A percentile compares a stretch with the other conserved stretches of the same genome.
These are phyloP conservation scores for Aurifilum marmelostoma DNA, from an alignment of 2,329 filamentous ascomycete species.

Conservation along the genomic window DNA sequence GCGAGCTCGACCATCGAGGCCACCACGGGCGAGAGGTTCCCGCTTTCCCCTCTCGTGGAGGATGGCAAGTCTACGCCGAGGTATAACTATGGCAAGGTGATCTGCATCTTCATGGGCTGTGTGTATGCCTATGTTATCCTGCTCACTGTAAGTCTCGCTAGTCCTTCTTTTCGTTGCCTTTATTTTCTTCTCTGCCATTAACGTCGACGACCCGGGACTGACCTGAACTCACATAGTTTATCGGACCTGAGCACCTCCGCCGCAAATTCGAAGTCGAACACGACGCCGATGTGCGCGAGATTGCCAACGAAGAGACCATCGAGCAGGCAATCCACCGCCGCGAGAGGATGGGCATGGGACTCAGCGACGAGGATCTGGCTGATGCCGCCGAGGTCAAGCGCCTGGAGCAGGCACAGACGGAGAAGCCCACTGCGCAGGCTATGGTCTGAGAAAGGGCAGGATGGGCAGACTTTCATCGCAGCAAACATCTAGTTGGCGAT, in stretches of 20 bases:
- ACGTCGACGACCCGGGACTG: background rate
- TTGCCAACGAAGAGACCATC: constrained; percentile 45
- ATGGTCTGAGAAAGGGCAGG: background rate
- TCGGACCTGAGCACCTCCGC: constrained; percentile 61
- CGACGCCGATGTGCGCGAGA: constrained; percentile 52
- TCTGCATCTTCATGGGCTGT: constrained; percentile 89
- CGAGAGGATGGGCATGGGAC: constrained; percentile 42
- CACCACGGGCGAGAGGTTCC: constrained; percentile 74
- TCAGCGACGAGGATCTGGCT: constrained; percentile 37
- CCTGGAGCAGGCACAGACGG: constrained; percentile 13
- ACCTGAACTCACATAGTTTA: constrained; percentile 37
- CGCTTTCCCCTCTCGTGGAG: constrained; percentile 54
- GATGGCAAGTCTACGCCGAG: constrained; percentile 50
- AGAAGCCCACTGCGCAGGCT: constrained; percentile 5
- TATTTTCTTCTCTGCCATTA: too few species aligned
- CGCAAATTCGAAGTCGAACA: constrained; percentile 55
- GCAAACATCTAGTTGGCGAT: background rate
- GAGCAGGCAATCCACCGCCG: constrained; percentile 46
- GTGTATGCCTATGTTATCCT: constrained; percentile 69
- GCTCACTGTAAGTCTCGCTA: constrained; percentile 47
- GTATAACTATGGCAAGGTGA: constrained; percentile 80
- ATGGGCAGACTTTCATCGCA: background rate
- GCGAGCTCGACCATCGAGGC: constrained; percentile 77
- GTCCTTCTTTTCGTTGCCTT: too few species aligned
- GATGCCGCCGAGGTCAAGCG: constrained; percentile 27